Evolutionary conservation across 2,329 filamentous ascomycete species (phyloP).

Genomic region (Pleurostoma richardsiae): DNA sequence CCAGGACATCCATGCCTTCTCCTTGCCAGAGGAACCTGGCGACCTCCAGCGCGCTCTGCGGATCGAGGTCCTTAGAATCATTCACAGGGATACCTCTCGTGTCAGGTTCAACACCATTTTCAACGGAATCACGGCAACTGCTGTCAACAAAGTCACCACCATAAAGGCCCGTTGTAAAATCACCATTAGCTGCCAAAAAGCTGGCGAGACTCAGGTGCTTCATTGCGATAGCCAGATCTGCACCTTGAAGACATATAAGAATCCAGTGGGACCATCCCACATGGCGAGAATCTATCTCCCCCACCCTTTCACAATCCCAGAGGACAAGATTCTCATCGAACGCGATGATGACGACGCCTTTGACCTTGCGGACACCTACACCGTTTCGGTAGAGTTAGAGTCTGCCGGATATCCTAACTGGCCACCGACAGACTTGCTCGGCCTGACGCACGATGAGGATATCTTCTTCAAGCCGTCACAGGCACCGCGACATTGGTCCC

Average conservation of each 20-base stretch:
- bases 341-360: constrained; percentile 40
- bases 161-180: constrained; percentile 37
- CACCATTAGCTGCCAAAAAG: constrained; percentile 28
- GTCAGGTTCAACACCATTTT: constrained; percentile 26
- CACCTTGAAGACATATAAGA: constrained; percentile 44
- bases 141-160: constrained; percentile 26
- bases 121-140: constrained; percentile 27
- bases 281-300: constrained; percentile 43
- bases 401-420: constrained; percentile 42
- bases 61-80: constrained; percentile 48
- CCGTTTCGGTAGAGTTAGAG: constrained; percentile 46
- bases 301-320: constrained; percentile 45
- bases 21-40: constrained; percentile 13
- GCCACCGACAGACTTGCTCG: constrained; percentile 43
- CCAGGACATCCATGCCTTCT: constrained; percentile 6
- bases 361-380: constrained; percentile 44
- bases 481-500: constrained; percentile 26
- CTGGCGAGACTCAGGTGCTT: constrained; percentile 34
- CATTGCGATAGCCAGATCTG: constrained; percentile 51
- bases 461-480: constrained; percentile 15
- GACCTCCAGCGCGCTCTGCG: constrained; percentile 35
- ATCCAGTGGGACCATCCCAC: constrained; percentile 36
- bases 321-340: constrained; percentile 45
- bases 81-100: constrained; percentile 40
- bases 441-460: constrained; percentile 17